Conservation (phyloP, 345 rosid species). For the Brassica nigra region DNA sequence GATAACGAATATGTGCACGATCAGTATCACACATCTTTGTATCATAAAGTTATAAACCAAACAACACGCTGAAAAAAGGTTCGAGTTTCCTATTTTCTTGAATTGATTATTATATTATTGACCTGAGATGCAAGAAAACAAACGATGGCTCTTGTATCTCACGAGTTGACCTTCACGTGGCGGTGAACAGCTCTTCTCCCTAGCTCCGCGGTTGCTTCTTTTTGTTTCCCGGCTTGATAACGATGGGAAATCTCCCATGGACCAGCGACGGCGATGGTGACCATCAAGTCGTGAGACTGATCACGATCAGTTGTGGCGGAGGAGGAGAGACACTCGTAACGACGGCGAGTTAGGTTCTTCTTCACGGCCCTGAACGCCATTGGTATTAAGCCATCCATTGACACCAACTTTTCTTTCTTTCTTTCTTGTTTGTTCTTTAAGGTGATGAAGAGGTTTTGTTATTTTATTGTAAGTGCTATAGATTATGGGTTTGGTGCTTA, state of each 20-base stretch:
- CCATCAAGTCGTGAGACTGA: constrained; percentile 37
- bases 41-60: background rate
- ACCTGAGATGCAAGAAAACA: constrained; percentile 61
- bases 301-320: constrained; percentile 40
- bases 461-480: background rate
- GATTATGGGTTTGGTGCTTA: constrained; percentile 14
- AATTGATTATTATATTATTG: background rate
- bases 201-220: constrained; percentile 8
- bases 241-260: constrained; percentile 53
- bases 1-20: constrained; percentile 16
- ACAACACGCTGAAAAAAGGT: background rate
- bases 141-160: constrained; percentile 65
- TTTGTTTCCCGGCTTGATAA: constrained; percentile 29
- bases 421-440: constrained; percentile 1
- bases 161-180: constrained; percentile 46
- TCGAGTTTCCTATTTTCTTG: constrained; percentile 15
- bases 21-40: background rate
- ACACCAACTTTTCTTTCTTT: background rate
- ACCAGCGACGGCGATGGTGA: constrained; percentile 52
- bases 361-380: constrained; percentile 64
- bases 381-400: constrained; percentile 88
- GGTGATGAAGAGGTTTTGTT: constrained; percentile 10
- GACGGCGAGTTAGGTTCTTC: constrained; percentile 61
- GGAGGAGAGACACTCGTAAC: constrained; percentile 73
- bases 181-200: constrained; percentile 22